Base-by-base conservation (phyloP, 139 green algal genomes). In the Edaphochlamys debaryana region DNA sequence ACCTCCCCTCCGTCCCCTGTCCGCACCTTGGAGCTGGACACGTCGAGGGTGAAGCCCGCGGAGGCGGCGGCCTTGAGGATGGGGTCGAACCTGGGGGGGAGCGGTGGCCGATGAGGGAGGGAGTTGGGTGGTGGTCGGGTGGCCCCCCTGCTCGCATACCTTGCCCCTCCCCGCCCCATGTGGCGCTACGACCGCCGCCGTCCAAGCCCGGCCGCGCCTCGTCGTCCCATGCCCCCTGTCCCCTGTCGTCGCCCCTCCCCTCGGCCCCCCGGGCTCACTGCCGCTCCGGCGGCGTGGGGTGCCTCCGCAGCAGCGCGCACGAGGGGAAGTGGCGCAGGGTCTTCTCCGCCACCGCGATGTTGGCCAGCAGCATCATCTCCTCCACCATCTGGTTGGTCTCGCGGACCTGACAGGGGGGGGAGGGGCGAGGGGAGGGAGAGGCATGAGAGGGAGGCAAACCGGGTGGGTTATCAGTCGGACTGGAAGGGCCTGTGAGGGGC, bases 311-410 rank as follows among this genome's bases (percentile, higher is more conserved):
- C 80, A 98, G 79, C 13, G 91, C 85, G 75, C 90, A 93, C 13
- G 87, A 77, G 25, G 95, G 92, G 89, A 98, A 99, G 67, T 88
- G 82, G 0, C 73, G 15, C 52, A 98, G 88, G 17, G 96, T 98
- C 82, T 95, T 92, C 66, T 95, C 88, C 15, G 96, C 97, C 22
- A 98, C 95, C 22, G 94, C 92, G 32, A 95, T 87, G 84, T 99
- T 99, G 79, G 96, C 97, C 41, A 98, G 83, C 36, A 99, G 88
- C 97, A 99, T 99, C 93, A 98, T 97, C 93, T 99, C 97, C 90
- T 99, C 96, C 50, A 99, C 96, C 96, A 99, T 99, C 72, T 95
- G 88, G 90, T 99, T 99, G 60, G 97, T 94, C 63, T 98, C 96
- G 1, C 90, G 87, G 23, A 95, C 71, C 92, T 96, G 87, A 25